Conservation (phyloP, 306 rosid genomes). For the Lathyrus oleraceus region DNA sequence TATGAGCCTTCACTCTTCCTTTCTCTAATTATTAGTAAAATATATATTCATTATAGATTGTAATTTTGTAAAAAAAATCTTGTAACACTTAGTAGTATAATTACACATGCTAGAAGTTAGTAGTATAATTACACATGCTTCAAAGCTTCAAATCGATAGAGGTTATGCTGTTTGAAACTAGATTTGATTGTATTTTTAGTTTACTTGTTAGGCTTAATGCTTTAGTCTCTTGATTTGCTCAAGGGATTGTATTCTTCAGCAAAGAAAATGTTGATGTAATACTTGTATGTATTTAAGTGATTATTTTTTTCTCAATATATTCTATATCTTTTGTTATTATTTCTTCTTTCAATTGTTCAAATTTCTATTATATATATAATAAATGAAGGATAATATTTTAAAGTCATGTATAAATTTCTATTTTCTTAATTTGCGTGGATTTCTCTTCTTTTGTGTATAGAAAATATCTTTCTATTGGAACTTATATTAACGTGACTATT, state of each 20-base stretch:
- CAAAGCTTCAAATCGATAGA: not conserved
- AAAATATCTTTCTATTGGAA: conserved; percentile 80
- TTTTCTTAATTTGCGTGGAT: too few relatives aligned
- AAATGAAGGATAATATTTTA: too few relatives aligned
- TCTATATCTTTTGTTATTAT: too few relatives aligned
- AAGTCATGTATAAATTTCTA: too few relatives aligned
- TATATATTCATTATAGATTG: not conserved
- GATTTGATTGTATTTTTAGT: not conserved
- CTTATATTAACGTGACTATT: conserved; percentile 80
- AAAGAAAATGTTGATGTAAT: too few relatives aligned
- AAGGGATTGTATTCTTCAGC: too few relatives aligned
- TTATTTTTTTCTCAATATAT: too few relatives aligned
- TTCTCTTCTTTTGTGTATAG: conserved; percentile 58
- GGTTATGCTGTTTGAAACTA: not conserved
- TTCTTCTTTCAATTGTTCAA: too few relatives aligned
- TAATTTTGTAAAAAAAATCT: not conserved
- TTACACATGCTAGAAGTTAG: not conserved
- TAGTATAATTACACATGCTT: not conserved
- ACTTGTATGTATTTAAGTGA: too few relatives aligned
- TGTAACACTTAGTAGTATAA: not conserved
- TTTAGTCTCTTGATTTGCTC: not conserved
- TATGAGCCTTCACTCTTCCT: not conserved
- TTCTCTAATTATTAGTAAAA: not conserved
- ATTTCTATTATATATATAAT: too few relatives aligned
- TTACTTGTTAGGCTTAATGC: not conserved